Evolutionary conservation across 257 asterid genomes (phyloP), one percentile per base, ranked within the genome.

Genomic region (Lithospermum erythrorhizon): DNA sequence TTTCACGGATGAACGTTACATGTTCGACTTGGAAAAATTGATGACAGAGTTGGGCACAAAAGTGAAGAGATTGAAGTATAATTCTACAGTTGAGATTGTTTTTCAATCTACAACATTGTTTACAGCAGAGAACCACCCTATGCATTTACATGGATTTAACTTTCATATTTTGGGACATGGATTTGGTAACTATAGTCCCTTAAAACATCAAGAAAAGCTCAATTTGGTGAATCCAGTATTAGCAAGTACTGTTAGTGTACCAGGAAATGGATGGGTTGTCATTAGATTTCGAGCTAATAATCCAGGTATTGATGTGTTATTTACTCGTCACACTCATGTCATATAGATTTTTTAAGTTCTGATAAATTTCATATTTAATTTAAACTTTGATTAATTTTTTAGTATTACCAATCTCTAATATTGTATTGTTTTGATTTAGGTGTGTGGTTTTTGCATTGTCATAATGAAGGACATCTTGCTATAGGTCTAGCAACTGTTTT

Each of bases 201-300:
- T 4, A 1, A 67, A 65, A 4, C 84, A 81, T 60, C 79, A 78
- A 32, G 23, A 45, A 29, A 69, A 19, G 0, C 79, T 75, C 69
- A 81, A 81, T 41, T 79, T 78, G 21, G 78, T 78, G 3, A 84
- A 81, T 30, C 84, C 84, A 57, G 72, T 75, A 18, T 72, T 55
- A 59, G 68, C 73, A 37, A 81, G 73, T 63, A 78, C 87, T 0
- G 61, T 81, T 5, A 75, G 73, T 0, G 77, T 81, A 17, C 87
- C 87, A 2, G 57, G 68, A 0, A 81, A 80, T 22, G 84, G 87
- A 9, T 78, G 87, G 87, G 71, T 74, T 9, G 75, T 84, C n/a
- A 69, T 81, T 10, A 75, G 84, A 25, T 81, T 81, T 49, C 58
- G 68, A 64, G 84, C 84, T 0, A 70, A 72, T 41, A 78, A 81